Evolutionary conservation across 2,329 filamentous ascomycete genomes (phyloP).

Genomic region (Pseudogymnoascus sp.): DNA sequence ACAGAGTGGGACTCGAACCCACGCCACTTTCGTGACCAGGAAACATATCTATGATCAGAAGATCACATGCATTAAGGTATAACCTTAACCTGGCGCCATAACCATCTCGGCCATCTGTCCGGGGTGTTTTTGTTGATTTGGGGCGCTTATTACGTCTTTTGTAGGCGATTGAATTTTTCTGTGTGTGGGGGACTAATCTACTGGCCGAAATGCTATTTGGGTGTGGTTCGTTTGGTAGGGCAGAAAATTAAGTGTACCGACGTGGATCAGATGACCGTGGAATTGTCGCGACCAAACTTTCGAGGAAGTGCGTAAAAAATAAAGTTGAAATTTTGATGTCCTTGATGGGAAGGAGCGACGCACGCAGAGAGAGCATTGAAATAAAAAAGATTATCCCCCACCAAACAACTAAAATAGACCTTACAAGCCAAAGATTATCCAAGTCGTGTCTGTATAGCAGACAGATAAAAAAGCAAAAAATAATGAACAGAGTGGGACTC

Average conservation of each 20-base stretch:
- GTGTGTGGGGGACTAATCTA: background rate
- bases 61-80: too few species aligned
- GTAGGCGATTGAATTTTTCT: background rate
- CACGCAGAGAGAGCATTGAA: too few species aligned
- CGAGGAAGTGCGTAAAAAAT: background rate
- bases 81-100: background rate
- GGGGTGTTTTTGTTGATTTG: background rate
- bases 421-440: too few species aligned
- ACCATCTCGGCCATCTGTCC: background rate
- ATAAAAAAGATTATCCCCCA: too few species aligned
- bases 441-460: too few species aligned
- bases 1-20: constrained; percentile 33
- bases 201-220: background rate
- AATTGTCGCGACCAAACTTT: background rate
- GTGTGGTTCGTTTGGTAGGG: background rate
- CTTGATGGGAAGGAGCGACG: background rate
- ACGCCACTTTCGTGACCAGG: constrained; percentile 32
- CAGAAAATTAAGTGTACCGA: background rate
- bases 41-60: constrained; percentile 15
- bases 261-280: background rate
- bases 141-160: background rate
- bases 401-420: background rate
- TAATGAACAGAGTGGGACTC: constrained; percentile 30
- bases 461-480: background rate
- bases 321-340: too few species aligned